Evolutionary conservation across 768 basidiomycete genomes (phyloP), one percentile per base, ranked within the genome.

Genomic region (Crepidotus variabilis): DNA sequence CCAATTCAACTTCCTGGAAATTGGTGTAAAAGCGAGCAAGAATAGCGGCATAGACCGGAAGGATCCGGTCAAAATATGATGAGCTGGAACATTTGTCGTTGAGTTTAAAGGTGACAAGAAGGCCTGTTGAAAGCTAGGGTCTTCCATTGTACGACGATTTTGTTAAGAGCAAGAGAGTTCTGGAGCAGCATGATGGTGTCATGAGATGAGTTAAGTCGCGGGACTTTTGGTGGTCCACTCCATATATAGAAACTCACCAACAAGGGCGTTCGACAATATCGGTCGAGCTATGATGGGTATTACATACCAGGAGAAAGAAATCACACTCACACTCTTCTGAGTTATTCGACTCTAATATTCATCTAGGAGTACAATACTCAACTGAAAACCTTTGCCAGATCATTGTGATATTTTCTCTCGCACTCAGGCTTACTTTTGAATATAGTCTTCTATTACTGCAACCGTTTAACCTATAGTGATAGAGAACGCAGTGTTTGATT

Each of bases 301-400:
- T 28, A 3, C 28, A 28, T 4, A 8, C 4, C 28, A 28, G 28
- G 28, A 28, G 28, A 28, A 28, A 28, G 28, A 28, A 87, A 87
- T 57, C 21, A 7, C 43, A 5, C 7, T n/a, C 66, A 86, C 87
- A 88, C 80, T 90, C 82, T 4, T 86, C 88, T 14, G 88, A 87
- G 0, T 88, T 88, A 59, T 90, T 88, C 20, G 89, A 6, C 34
- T 20, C 33, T 16, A 24, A 54, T 8, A 16, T 16, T 36, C n/a
- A n/a, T n/a, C n/a, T n/a, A n/a, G n/a, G n/a, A n/a, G n/a, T n/a
- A n/a, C n/a, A n/a, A n/a, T n/a, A n/a, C n/a, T n/a, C n/a, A n/a
- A n/a, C n/a, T n/a, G n/a, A n/a, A n/a, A n/a, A n/a, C n/a, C n/a
- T n/a, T n/a, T n/a, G n/a, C n/a, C n/a, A n/a, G n/a, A n/a, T n/a